Conservation (phyloP, 805 yeast genomes). For the Pichia cabralensis region DNA sequence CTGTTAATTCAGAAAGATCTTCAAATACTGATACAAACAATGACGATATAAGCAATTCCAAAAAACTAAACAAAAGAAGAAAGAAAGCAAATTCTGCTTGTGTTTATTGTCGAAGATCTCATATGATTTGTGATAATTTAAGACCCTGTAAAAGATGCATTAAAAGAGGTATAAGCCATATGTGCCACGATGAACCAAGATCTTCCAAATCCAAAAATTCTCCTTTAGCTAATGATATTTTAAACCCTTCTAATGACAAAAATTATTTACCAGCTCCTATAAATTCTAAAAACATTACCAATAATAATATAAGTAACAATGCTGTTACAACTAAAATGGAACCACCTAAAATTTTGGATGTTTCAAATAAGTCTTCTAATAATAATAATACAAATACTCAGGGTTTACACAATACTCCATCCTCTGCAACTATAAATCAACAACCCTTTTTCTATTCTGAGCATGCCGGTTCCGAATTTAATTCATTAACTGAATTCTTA, state of each 20-base stretch:
- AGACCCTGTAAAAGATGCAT: slow-evolving; percentile 76
- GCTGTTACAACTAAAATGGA: not conserved
- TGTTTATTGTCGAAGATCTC: slow-evolving; percentile 85
- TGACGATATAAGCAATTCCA: too few species aligned
- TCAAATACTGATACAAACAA: too few species aligned
- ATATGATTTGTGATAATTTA: slow-evolving; percentile 82
- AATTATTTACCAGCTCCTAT: too few species aligned
- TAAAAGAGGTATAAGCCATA: slow-evolving; percentile 77
- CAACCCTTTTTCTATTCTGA: slow-evolving; percentile 81
- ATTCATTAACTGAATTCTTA: slow-evolving; percentile 79
- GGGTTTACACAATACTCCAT: slow-evolving; percentile 5
- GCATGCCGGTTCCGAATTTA: slow-evolving; percentile 87
- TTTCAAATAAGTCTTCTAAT: too few species aligned
- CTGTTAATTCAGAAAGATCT: too few species aligned
- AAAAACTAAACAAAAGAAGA: slow-evolving; percentile 15
- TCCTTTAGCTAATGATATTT: not conserved
- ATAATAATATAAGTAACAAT: not conserved
- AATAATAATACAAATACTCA: too few species aligned
- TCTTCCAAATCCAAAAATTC: too few species aligned
- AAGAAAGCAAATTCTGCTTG: slow-evolving; percentile 64
- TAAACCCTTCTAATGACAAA: too few species aligned
- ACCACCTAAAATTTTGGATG: too few species aligned
- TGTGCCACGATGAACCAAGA: slow-evolving; percentile 67
- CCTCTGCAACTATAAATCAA: slow-evolving; percentile 31
- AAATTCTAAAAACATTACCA: not conserved